Conservation (phyloP, 345 rosid species). For the Salix dunnii region DNA sequence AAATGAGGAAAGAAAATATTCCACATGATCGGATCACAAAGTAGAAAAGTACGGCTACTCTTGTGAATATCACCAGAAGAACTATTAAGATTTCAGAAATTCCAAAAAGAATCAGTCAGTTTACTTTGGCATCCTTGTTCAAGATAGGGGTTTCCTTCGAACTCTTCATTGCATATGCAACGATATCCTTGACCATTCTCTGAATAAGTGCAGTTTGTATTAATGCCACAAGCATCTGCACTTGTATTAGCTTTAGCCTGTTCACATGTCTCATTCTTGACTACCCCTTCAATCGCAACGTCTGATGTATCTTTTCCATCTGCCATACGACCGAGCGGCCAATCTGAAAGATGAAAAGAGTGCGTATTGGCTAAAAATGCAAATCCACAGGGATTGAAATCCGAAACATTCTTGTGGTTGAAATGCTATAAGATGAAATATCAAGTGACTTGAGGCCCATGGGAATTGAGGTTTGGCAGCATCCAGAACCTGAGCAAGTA, state of each 20-base stretch:
- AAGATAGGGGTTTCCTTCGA: slow-evolving; percentile 23
- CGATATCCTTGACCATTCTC: slow-evolving; percentile 12
- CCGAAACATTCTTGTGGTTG: not conserved
- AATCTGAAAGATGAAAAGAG: not conserved
- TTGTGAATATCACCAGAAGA: not conserved
- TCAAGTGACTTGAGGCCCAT: not conserved
- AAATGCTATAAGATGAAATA: not conserved
- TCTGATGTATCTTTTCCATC: not conserved
- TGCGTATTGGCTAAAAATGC: slow-evolving; percentile 17
- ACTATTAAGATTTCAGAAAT: not conserved
- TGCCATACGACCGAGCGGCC: not conserved
- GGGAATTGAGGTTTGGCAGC: slow-evolving; percentile 29
- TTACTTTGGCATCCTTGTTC: slow-evolving; percentile 15
- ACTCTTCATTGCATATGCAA: slow-evolving; percentile 13
- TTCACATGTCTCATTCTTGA: not conserved
- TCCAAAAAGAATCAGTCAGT: too few species aligned
- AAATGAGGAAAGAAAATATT: not conserved
- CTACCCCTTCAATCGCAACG: slow-evolving; percentile 22
- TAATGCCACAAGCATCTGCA: too few species aligned
- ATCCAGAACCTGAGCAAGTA: slow-evolving; percentile 29
- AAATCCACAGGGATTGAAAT: slow-evolving; percentile 17
- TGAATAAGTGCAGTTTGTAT: slow-evolving; percentile 8
- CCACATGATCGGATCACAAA: too few species aligned
- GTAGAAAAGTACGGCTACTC: not conserved
- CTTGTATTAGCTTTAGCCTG: not conserved